Percentiles rank a stretch among this genome's conserved stretches.
Conservation (phyloP, 2,329 filamentous ascomycete genomes). For the Fonsecaea erecta region DNA sequence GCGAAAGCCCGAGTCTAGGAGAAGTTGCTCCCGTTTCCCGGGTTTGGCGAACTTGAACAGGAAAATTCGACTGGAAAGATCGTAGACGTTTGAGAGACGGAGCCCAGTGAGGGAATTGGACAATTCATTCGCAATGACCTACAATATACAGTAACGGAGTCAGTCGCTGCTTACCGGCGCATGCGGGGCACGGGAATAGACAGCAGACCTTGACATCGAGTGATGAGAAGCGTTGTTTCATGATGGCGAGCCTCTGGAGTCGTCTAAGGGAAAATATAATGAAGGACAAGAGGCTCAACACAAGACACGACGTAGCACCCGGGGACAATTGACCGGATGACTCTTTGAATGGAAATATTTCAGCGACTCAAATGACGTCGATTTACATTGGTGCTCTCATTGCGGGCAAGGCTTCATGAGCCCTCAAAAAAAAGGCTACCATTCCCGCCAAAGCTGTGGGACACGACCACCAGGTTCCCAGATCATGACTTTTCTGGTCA, state of each 20-base stretch:
- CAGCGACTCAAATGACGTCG: slow-evolving; percentile 24
- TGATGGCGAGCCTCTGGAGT: slow-evolving; percentile 39
- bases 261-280: background rate
- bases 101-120: slow-evolving; percentile 74
- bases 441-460: background rate
- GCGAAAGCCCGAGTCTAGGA: slow-evolving; percentile 94
- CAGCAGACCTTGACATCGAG: slow-evolving; percentile 59
- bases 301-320: background rate
- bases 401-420: slow-evolving; percentile 14
- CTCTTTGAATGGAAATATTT: background rate
- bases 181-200: slow-evolving; percentile 2
- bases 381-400: slow-evolving; percentile 8
- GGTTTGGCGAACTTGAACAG: slow-evolving; percentile 94
- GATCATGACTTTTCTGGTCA: slow-evolving; percentile 10
- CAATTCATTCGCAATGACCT: slow-evolving; percentile 96
- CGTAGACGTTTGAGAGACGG: slow-evolving; percentile 91
- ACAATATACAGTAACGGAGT: slow-evolving; percentile 19
- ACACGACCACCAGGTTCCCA: background rate
- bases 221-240: slow-evolving; percentile 65
- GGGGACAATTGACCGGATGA: background rate
- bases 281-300: background rate
- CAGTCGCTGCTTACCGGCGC: slow-evolving; percentile 15
- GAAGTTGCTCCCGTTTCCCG: slow-evolving; percentile 82
- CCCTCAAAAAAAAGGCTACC: slow-evolving; percentile 3
- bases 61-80: slow-evolving; percentile 86